These are phyloP conservation scores for Fusarium vanettenii DNA, from an alignment of 2,329 filamentous ascomycete genomes.

Conservation along the genomic window DNA sequence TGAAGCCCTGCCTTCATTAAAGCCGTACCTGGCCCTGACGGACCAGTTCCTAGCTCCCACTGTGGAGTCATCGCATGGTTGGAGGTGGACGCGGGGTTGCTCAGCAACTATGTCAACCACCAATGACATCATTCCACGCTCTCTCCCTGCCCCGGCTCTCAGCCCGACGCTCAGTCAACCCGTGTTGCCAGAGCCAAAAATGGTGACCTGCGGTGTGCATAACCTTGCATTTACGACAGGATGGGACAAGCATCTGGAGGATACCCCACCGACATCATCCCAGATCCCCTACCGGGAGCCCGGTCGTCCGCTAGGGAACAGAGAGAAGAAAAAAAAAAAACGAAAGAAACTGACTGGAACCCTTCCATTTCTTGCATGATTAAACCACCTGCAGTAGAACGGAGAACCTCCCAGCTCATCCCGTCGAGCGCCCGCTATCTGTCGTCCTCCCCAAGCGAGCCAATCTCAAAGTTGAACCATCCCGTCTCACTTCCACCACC, in stretches of 20 bases:
- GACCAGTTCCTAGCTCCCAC: background rate
- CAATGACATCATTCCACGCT: conserved; percentile 45
- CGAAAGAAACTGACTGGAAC: conserved; percentile 10
- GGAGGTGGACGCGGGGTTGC: conserved; percentile 38
- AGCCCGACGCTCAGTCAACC: conserved; percentile 16
- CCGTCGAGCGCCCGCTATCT: background rate
- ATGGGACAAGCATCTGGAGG: conserved; percentile 19
- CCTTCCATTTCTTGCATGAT: conserved; percentile 14
- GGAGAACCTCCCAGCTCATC: conserved; percentile 6
- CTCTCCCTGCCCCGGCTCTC: conserved; percentile 7
- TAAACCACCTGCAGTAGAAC: conserved; percentile 28
- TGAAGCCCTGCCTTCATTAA: background rate
- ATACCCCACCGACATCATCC: conserved; percentile 35
- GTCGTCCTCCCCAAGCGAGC: background rate
- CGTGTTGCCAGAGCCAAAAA: conserved; percentile 28
- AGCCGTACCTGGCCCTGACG: background rate
- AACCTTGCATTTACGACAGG: conserved; percentile 33
- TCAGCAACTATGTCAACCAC: conserved; percentile 41
- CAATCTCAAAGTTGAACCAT: conserved; percentile 8
- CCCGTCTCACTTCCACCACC: background rate
- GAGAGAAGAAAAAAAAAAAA: conserved; percentile 11
- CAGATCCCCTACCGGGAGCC: conserved; percentile 31
- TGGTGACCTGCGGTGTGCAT: conserved; percentile 21
- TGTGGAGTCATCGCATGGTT: conserved; percentile 12
- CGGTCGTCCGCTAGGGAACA: conserved; percentile 23